A percentile compares a stretch with the other conserved stretches of the same genome.
These are phyloP conservation scores for Botryotinia calthae DNA, from an alignment of 2,329 filamentous ascomycete species.

Conservation along the genomic window DNA sequence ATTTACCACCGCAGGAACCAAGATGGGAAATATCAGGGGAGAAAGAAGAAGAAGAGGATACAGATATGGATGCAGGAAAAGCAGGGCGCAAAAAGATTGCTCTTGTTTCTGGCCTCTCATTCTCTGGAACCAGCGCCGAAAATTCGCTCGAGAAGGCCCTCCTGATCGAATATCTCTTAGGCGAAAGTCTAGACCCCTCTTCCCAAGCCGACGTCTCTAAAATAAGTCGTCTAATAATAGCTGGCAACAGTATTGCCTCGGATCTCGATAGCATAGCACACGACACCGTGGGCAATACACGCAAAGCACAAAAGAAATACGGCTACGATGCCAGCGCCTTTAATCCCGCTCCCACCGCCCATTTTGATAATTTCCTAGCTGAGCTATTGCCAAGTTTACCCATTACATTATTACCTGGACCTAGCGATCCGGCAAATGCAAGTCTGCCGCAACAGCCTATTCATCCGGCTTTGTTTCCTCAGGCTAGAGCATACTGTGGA, in stretches of 20 bases:
- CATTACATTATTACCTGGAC: slow-evolving; percentile 83
- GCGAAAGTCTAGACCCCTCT: slow-evolving; percentile 65
- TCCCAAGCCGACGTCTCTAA: slow-evolving; percentile 59
- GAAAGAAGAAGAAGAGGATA: slow-evolving; percentile 48
- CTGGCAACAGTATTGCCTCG: slow-evolving; percentile 74
- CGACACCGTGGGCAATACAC: slow-evolving; percentile 36
- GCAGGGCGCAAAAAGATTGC: slow-evolving; percentile 60
- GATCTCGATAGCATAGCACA: slow-evolving; percentile 34
- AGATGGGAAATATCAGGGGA: slow-evolving; percentile 70
- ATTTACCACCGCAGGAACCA: slow-evolving; percentile 76
- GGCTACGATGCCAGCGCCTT: slow-evolving; percentile 89
- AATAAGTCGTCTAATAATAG: slow-evolving; percentile 85
- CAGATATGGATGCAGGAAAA: slow-evolving; percentile 57
- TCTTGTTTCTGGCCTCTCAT: slow-evolving; percentile 82
- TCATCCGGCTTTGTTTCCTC: slow-evolving; percentile 86
- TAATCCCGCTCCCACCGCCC: slow-evolving; percentile 79
- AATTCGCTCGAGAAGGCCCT: slow-evolving; percentile 75
- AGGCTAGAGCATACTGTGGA: slow-evolving; percentile 60
- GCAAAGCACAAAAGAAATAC: slow-evolving; percentile 69
- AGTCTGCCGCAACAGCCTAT: slow-evolving; percentile 91
- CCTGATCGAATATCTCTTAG: slow-evolving; percentile 82
- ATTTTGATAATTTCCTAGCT: slow-evolving; percentile 79
- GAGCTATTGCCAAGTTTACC: slow-evolving; percentile 82
- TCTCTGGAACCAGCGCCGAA: slow-evolving; percentile 70
- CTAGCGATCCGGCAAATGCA: slow-evolving; percentile 81